Percentiles rank a stretch among this genome's conserved stretches.
phyloP scores from a whole-genome alignment of 495 filamentous ascomycete species.

The Glarea lozoyensis region DNA sequence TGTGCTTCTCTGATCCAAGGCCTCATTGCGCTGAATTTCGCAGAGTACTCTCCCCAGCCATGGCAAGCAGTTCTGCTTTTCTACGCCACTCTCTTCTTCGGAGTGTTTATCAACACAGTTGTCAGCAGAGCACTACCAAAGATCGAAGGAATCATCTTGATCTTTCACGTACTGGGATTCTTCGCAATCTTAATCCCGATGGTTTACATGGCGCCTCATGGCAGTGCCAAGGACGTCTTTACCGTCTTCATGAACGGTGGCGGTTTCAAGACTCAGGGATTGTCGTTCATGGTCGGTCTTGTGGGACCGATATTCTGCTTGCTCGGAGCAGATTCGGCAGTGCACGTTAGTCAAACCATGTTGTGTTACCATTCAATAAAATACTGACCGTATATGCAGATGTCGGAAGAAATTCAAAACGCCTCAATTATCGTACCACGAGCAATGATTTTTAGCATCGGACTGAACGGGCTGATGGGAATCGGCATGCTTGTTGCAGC shows the following conservation, averaged over 20 bases:
- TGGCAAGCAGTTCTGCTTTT: slow-evolving; percentile 41
- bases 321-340: no score
- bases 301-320: slow-evolving; percentile 29
- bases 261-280: slow-evolving; percentile 28
- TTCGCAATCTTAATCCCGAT: slow-evolving; percentile 39
- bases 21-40: slow-evolving; percentile 29
- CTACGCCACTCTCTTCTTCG: slow-evolving; percentile 22
- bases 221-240: slow-evolving; percentile 32
- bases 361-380: background rate
- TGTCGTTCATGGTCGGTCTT: slow-evolving; percentile 37
- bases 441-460: slow-evolving; percentile 34
- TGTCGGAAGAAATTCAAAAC: slow-evolving; percentile 40
- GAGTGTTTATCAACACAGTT: slow-evolving; percentile 27
- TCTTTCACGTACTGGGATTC: slow-evolving; percentile 38
- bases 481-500: slow-evolving; percentile 36
- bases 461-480: slow-evolving; percentile 25
- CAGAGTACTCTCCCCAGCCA: slow-evolving; percentile 26
- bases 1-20: slow-evolving; percentile 34
- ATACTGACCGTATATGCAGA: slow-evolving; percentile 6
- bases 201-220: slow-evolving; percentile 22
- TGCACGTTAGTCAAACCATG: no score
- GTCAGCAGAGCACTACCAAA: slow-evolving; percentile 31
- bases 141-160: slow-evolving; percentile 33
- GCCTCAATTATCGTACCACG: slow-evolving; percentile 35
- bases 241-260: slow-evolving; percentile 33